Percentiles rank a stretch among this genome's conserved stretches.
Evolutionary conservation across 345 rosid species (phyloP).

Genomic region (Excoecaria cochinchinensis): DNA sequence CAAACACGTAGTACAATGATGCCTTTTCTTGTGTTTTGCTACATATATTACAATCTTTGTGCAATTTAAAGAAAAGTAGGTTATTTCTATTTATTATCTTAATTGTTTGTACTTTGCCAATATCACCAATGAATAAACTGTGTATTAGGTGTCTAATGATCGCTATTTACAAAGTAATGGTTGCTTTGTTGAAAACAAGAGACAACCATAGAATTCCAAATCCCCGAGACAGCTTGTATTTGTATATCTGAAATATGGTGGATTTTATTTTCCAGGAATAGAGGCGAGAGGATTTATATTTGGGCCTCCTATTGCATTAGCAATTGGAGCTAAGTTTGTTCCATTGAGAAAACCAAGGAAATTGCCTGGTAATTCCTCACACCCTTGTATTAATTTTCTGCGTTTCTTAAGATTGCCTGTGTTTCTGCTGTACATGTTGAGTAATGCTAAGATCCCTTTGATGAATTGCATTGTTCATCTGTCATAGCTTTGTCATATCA

Average conservation of each 20-base stretch:
- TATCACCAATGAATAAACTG: not conserved
- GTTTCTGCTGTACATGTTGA: not conserved
- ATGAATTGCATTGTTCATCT: not conserved
- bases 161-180: not conserved
- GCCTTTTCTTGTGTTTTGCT: not conserved
- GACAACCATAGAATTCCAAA: not conserved
- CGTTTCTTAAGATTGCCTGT: not conserved
- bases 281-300: slow-evolving; percentile 97
- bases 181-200: not conserved
- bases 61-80: not conserved
- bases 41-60: not conserved
- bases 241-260: slow-evolving; percentile 1
- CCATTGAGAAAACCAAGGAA: slow-evolving; percentile 91
- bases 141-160: not conserved
- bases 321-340: slow-evolving; percentile 96
- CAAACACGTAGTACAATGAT: too few species aligned
- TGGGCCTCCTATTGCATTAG: slow-evolving; percentile 95
- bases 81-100: too few species aligned
- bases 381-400: not conserved
- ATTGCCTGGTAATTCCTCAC: slow-evolving; percentile 60
- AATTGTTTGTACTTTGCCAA: not conserved
- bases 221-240: not conserved
- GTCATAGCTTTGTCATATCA: not conserved
- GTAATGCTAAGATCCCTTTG: not conserved
- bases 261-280: slow-evolving; percentile 52